Base-by-base conservation (phyloP, 805 yeast genomes). In the Lachancea lanzarotensis region DNA sequence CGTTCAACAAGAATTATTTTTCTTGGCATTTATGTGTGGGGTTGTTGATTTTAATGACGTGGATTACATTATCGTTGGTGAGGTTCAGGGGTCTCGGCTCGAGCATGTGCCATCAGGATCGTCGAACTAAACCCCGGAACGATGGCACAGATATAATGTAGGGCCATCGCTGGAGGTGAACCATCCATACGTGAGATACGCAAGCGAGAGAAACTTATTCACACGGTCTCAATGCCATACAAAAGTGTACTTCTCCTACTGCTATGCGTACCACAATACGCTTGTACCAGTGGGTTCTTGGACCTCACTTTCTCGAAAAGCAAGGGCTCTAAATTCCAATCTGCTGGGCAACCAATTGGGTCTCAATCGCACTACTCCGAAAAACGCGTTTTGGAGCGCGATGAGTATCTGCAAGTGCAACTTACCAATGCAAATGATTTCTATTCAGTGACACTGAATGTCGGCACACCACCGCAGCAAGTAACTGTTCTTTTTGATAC, bases 401-500 rank as follows among this genome's bases (percentile, higher is more conserved):
- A 29, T 13, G 42, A 20, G 32, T 19, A 8, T 32, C 20, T 32
- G 32, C 32, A 32, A 22, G 19, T 38, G 13, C 37, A 15, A 31
- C 20, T 40, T 20, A 26, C 26, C 37, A 40, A 40, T 22, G 49
- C 53, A 15, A 45, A 52, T 8, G 52, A 50, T 12, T 62, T 55
- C 40, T 72, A 67, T 54, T 52, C 67, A 1, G 52, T 58, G 1
- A 48, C 48, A 6, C 38, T 62, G 29, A 48, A 50, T 15, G 40
- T 74, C 16, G 79, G 80, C 13, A 63, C 68, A 2, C 76, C 76
- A 4, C 55, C 63, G 6, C 76, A 73, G 49, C 56, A 60, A 26
- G 47, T 74, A 13, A 63, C 65, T 13, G 71, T 73, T 3, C 59
- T 69, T 26, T 52, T 75, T 36, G 79, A 75, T 52, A 72, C 78